Evolutionary conservation across 495 filamentous ascomycete genomes (phyloP).

Genomic region (Lasiosphaeriaceae sp.): DNA sequence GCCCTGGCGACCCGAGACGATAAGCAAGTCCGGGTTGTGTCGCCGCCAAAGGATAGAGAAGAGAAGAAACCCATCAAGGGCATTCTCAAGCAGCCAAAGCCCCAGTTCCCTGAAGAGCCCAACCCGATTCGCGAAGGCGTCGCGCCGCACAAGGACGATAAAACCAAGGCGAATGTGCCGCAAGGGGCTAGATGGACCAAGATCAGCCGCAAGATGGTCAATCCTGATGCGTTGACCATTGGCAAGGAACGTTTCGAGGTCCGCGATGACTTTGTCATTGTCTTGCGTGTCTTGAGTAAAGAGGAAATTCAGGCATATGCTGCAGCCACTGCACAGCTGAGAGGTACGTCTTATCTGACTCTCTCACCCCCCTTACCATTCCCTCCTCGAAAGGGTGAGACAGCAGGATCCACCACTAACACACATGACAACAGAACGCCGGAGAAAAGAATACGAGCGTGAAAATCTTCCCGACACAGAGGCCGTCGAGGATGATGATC

Average conservation of each 20-base stretch:
- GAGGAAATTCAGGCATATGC: constrained; percentile 81
- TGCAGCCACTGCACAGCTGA: constrained; percentile 66
- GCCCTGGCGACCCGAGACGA: constrained; percentile 26
- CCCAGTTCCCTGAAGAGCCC: constrained; percentile 75
- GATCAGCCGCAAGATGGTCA: constrained; percentile 77
- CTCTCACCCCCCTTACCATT: no score
- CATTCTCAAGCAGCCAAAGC: constrained; percentile 65
- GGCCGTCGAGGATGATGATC: constrained; percentile 24
- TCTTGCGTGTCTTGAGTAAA: constrained; percentile 70
- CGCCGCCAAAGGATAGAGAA: constrained; percentile 49
- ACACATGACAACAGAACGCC: constrained; percentile 27
- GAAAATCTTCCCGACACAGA: constrained; percentile 18
- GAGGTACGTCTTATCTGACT: constrained; percentile 52
- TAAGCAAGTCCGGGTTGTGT: constrained; percentile 51
- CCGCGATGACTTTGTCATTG: constrained; percentile 78
- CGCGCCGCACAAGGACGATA: constrained; percentile 79
- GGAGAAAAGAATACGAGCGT: constrained; percentile 34
- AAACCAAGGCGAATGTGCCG: constrained; percentile 67
- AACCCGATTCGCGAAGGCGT: constrained; percentile 83
- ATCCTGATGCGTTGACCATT: constrained; percentile 70
- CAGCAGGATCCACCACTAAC: constrained; percentile 14
- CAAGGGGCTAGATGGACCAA: constrained; percentile 83
- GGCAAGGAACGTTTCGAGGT: constrained; percentile 80
- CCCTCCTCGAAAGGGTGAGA: neutral
- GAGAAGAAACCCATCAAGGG: constrained; percentile 37